Percentiles rank a stretch among this genome's conserved stretches.
Conservation (phyloP, 108 stramenopile genomes). For the Parmales sp. region DNA sequence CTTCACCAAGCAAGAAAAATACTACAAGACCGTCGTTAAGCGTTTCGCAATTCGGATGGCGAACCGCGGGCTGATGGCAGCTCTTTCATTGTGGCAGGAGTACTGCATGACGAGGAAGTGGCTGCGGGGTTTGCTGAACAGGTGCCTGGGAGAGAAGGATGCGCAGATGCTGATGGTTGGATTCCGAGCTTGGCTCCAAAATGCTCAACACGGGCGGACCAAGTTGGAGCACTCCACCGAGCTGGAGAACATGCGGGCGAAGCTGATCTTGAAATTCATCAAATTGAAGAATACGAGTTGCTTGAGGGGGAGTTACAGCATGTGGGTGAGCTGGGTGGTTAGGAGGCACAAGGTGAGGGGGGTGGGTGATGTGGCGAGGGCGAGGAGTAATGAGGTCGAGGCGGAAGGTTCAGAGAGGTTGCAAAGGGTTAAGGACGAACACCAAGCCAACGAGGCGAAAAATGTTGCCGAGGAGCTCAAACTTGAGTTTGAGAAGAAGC, state of each 20-base stretch:
- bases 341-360: background rate
- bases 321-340: background rate
- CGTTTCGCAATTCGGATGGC: background rate
- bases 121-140: constrained; percentile 1
- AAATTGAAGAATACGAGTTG: background rate
- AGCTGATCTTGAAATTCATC: background rate
- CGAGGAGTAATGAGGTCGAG: background rate
- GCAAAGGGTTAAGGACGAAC: background rate
- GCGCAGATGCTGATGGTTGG: background rate
- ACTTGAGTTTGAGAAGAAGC: too few species aligned
- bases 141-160: background rate
- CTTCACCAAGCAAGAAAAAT: background rate
- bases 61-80: background rate
- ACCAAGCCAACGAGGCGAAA: too few species aligned
- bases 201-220: background rate
- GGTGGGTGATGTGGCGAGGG: background rate
- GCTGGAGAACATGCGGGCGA: background rate
- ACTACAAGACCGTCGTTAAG: constrained; percentile 5
- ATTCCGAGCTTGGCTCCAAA: background rate
- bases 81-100: background rate
- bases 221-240: background rate
- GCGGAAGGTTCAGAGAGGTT: background rate
- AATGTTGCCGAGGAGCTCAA: too few species aligned
- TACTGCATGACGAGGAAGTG: constrained; percentile 3
- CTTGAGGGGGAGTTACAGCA: background rate